Percentiles rank a stretch among this genome's conserved stretches.
These are phyloP conservation scores for sweet orange (Citrus sinensis) DNA, from an alignment of 345 rosid species.

Conservation along the genomic window DVS_A1.0 CM039163.1:6244501-6245000, in stretches of 20 bases:
- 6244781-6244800: constrained; percentile 55
- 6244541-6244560: not conserved
- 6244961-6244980: not conserved
- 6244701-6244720: constrained; percentile 52
- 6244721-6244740: constrained; percentile 52
- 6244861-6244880: too few relatives aligned
- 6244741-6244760: constrained; percentile 59
- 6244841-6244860: too few relatives aligned
- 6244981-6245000: not conserved
- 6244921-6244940: not conserved
- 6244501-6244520: too few relatives aligned
- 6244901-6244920: not conserved
- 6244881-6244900: not conserved
- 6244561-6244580: not conserved
- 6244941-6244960: not conserved
- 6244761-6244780: constrained; percentile 60
- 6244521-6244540: not conserved
- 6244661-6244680: constrained; percentile 37
- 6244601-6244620: not conserved
- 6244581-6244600: not conserved
- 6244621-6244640: not conserved
- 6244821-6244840: not conserved
- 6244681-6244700: constrained; percentile 45
- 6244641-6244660: constrained; percentile 10
- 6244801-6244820: not conserved